Base-by-base conservation (phyloP, 305 asterid genomes). In the Lippia alba region DNA sequence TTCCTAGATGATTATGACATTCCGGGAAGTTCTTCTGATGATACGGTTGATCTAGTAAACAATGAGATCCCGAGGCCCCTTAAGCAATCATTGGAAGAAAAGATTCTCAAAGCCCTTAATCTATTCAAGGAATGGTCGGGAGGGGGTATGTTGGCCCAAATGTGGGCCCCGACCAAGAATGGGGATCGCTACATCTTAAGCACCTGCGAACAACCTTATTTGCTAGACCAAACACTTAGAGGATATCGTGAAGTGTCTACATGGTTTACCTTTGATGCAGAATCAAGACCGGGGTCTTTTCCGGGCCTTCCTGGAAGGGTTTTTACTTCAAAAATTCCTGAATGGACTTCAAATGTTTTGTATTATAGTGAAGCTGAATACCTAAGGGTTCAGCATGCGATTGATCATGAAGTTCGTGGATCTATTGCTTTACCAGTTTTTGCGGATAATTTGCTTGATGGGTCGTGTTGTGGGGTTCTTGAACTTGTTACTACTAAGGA, bases 271-370 rank as follows among this genome's bases (percentile, higher is more conserved):
- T 91, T 91, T 69, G 73, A 86, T 2, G 79, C 84, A 0, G 92
- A 86, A 63, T 66, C 66, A 0, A 81, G 72, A 62, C 65, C 86
- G 2, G 84, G 81, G 57, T 73, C 83, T 12, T 56, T 79, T 67
- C 77, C 71, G 0, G 94, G 96, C 61, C 96, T 91, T 69, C 97
- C 97, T 15, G 96, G 96, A 14, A 91, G 96, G 49, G 97, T 89
- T 17, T 89, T 86, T 76, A 70, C 81, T 53, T 87, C 96, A 18
- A 82, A 82, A 64, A 63, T 89, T 36, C 96, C 96, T 4, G 96
- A 92, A 76, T 88, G 97, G 97, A 90, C 96, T 0, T 88, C 97
- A 33, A 85, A 87, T 65, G 85, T 92, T 56, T 44, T 61, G 71
- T 86, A 78, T 74, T 92, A 89, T 61, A 82, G 64, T 39, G 72